A percentile compares a stretch with the other conserved stretches of the same genome.
Evolutionary conservation across 257 asterid genomes (phyloP).

Genomic region (Anisodus acutangulus): DNA sequence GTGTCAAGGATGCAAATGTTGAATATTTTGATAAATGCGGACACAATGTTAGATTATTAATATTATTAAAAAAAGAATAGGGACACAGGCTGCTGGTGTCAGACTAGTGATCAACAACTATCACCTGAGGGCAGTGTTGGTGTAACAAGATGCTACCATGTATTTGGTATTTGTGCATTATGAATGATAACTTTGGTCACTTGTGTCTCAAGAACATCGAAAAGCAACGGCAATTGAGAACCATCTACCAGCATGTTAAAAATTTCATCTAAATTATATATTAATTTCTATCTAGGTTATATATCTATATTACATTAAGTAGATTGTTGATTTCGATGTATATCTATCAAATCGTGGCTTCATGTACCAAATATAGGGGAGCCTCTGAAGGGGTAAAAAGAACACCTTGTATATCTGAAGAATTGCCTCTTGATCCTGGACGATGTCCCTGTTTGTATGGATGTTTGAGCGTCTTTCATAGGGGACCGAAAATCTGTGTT

Average conservation of each 20-base stretch:
- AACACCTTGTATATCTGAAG: neutral
- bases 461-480: neutral
- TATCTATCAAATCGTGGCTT: neutral
- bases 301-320: neutral
- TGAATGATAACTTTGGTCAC: neutral
- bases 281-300: neutral
- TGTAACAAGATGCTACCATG: neutral
- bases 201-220: neutral
- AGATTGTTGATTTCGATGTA: neutral
- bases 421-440: conserved; percentile 12
- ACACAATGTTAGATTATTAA: neutral
- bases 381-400: neutral
- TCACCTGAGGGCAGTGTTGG: neutral
- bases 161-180: conserved; percentile 10
- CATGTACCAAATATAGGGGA: conserved; percentile 6
- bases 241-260: neutral
- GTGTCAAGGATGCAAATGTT: neutral
- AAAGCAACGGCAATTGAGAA: neutral
- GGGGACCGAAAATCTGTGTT: neutral
- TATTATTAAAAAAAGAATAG: neutral
- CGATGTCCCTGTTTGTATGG: neutral
- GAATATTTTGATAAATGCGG: neutral
- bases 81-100: neutral
- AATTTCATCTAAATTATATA: neutral
- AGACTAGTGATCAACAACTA: neutral